Evolutionary conservation across 257 asterid species (phyloP), one percentile per base, ranked within the genome.

Genomic region (Ocimum tenuiflorum): DNA sequence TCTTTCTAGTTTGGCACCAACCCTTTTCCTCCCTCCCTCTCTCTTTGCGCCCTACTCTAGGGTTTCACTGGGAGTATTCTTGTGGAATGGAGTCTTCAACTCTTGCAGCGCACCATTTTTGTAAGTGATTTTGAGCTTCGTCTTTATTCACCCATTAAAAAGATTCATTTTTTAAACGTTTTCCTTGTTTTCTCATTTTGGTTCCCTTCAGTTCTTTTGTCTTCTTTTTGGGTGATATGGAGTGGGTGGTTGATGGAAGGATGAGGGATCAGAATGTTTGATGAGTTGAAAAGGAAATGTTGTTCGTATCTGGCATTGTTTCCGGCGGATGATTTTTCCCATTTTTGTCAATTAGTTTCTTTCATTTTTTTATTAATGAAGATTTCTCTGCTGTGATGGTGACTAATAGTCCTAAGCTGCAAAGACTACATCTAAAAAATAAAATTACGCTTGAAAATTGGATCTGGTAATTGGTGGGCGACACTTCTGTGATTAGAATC

Each of bases 51-150:
- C 20, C 71, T 29, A 12, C 36, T 7, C 69, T 63, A 60, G 76
- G 82, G 70, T 71, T 69, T 70, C 52, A 13, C 10, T 45, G 64
- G 31, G 46, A 24, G 46, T 52, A 17, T 20, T 59, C 50, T 4
- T 62, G 12, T 67, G 42, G 54, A n/a, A 43, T 68, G 75, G 61
- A 20, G 61, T 19, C 50, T 60, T 77, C 61, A 5, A 4, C 50
- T 49, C 52, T 43, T 60, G 67, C 64, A n/a, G 63, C 64, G n/a
- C 50, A 24, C 79, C 33, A 9, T 47, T 49, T 65, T 39, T 50
- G 85, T 73, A 53, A 70, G 81, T 70, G 60, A 22, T 69, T 49
- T 43, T 50, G 12, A 41, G 18, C 56, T 58, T 31, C 24, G 23
- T 27, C 56, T 52, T 14, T 51, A 46, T 18, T 11, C 46, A 43